Evolutionary conservation across 1,139 yeast species (phyloP).

Genomic region (Debaryomyces udenii): DNA sequence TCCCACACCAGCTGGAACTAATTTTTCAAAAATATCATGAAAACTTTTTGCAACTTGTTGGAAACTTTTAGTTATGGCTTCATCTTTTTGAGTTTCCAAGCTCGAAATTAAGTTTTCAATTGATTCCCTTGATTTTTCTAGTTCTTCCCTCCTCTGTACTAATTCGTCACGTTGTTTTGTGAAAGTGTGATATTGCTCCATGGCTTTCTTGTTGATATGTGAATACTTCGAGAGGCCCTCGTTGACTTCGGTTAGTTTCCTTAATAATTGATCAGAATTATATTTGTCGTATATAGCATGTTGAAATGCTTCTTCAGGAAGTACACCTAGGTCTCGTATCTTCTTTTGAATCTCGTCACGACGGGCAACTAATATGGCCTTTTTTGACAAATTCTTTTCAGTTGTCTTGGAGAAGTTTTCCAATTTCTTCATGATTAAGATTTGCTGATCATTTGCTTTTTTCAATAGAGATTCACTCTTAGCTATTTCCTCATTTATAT

Average conservation of each 20-base stretch:
- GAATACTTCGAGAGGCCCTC: conserved; percentile 63
- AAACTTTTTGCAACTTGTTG: conserved; percentile 76
- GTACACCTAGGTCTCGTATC: conserved; percentile 80
- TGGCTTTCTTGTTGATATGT: conserved; percentile 88
- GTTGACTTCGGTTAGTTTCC: conserved; percentile 58
- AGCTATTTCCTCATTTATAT: conserved; percentile 35
- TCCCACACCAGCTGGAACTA: conserved; percentile 87
- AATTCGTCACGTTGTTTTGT: conserved; percentile 73
- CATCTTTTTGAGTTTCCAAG: conserved; percentile 76
- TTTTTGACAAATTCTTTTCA: conserved; percentile 68
- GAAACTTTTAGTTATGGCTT: conserved; percentile 81
- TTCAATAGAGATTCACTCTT: conserved; percentile 44
- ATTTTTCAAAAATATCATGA: conserved; percentile 68
- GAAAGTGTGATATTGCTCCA: conserved; percentile 80
- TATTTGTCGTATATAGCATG: conserved; percentile 42
- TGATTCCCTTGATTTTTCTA: conserved; percentile 70
- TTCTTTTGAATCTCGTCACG: conserved; percentile 73
- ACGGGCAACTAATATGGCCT: conserved; percentile 60
- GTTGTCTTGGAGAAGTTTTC: conserved; percentile 67
- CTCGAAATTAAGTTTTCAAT: conserved; percentile 74
- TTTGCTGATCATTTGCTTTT: conserved; percentile 61
- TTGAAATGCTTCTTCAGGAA: conserved; percentile 82
- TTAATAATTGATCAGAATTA: conserved; percentile 57
- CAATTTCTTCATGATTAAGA: conserved; percentile 53
- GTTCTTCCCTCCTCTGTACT: conserved; percentile 64